Evolutionary conservation across 768 basidiomycete species (phyloP).

Genomic region (Brasilioporus rufonigricans): DNA sequence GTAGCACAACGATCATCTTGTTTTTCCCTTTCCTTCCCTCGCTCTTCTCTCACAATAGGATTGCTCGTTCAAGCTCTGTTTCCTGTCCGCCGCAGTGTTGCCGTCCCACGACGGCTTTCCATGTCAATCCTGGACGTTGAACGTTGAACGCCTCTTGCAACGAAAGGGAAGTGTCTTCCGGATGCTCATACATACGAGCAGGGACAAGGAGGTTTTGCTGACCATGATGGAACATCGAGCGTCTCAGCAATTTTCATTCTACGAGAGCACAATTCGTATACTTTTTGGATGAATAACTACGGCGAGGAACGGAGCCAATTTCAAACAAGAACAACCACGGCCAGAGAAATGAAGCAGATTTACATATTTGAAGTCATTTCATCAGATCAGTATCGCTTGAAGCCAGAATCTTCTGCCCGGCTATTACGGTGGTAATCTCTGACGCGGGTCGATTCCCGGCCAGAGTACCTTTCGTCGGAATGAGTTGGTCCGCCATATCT

Average conservation of each 20-base stretch:
- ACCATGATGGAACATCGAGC: conserved; percentile 1
- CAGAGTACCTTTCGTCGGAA: conserved; percentile 50
- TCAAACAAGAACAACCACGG: not conserved
- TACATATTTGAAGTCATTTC: conserved; percentile 3
- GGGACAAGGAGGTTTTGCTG: too few species aligned
- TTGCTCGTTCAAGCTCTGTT: too few species aligned
- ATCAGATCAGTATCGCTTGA: conserved; percentile 26
- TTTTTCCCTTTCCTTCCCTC: too few species aligned
- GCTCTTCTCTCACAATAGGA: too few species aligned
- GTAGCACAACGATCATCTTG: too few species aligned
- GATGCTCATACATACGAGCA: too few species aligned
- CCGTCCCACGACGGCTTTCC: too few species aligned
- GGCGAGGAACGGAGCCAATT: not conserved
- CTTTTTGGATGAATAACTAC: conserved; percentile 3
- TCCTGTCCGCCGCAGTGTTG: too few species aligned
- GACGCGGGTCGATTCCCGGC: conserved; percentile 31
- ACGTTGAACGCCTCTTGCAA: too few species aligned
- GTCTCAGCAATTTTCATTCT: conserved; percentile 1
- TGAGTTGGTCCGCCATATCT: conserved; percentile 51
- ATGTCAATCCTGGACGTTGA: too few species aligned
- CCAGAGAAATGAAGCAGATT: conserved; percentile 4
- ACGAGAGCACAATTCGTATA: conserved; percentile 8
- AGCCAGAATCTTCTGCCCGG: conserved; percentile 31
- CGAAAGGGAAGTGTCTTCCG: too few species aligned
- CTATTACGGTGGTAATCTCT: conserved; percentile 41